A percentile compares a stretch with the other conserved stretches of the same genome.
Evolutionary conservation across 208 protist genomes (phyloP).

Genomic region (Trypanosoma rangeli): DNA sequence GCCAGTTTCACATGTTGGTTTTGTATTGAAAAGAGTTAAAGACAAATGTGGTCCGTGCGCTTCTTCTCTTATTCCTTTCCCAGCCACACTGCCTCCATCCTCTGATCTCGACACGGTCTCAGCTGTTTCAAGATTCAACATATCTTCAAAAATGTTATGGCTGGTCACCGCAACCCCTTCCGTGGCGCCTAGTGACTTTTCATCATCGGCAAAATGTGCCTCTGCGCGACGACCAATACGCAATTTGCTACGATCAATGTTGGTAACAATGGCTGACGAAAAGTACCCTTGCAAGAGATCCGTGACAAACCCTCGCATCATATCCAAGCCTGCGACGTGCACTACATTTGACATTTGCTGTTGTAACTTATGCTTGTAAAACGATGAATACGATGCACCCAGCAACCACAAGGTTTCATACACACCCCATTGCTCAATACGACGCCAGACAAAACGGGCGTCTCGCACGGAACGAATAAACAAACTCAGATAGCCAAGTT

Average conservation of each 20-base stretch:
- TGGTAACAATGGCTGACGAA: slow-evolving; percentile 6
- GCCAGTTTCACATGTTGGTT: neutral
- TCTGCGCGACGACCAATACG: slow-evolving; percentile 41
- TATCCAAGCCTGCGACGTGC: slow-evolving; percentile 68
- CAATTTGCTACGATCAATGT: slow-evolving; percentile 39
- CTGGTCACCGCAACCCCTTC: neutral
- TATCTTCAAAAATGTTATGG: neutral
- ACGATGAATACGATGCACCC: slow-evolving; percentile 53
- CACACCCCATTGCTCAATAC: slow-evolving; percentile 49
- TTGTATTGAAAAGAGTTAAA: neutral
- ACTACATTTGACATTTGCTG: slow-evolving; percentile 72
- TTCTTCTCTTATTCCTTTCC: neutral
- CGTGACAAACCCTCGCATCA: slow-evolving; percentile 73
- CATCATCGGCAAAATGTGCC: slow-evolving; percentile 32
- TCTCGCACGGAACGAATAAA: slow-evolving; percentile 73
- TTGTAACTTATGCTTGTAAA: slow-evolving; percentile 56
- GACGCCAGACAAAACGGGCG: slow-evolving; percentile 61
- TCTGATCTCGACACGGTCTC: neutral
- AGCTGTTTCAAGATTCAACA: neutral
- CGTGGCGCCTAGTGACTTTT: neutral
- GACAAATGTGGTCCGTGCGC: neutral
- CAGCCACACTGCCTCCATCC: neutral
- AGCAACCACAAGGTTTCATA: slow-evolving; percentile 76
- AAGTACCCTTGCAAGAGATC: slow-evolving; percentile 54
- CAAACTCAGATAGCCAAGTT: slow-evolving; percentile 56